phyloP scores from a whole-genome alignment of 2,329 filamentous ascomycete species.

The Hypoxylon sp. region DNA sequence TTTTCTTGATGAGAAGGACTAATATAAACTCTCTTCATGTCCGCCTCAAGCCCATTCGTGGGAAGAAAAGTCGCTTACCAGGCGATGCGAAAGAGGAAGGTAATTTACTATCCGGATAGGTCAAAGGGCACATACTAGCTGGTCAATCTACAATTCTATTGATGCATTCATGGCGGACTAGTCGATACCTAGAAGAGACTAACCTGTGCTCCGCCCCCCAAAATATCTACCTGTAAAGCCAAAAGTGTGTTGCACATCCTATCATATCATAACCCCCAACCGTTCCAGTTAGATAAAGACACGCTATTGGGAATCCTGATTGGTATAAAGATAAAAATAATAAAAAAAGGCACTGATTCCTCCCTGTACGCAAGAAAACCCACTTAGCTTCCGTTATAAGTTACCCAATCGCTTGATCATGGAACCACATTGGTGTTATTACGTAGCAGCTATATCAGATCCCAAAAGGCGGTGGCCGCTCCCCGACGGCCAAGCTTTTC shows the following conservation, averaged over 20 bases:
- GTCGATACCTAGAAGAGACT: constrained; percentile 18
- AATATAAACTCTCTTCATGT: not conserved
- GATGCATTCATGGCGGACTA: constrained; percentile 18
- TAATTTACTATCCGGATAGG: constrained; percentile 9
- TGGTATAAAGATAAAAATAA: constrained; percentile 3
- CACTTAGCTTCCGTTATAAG: constrained; percentile 24
- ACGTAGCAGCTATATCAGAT: constrained; percentile 22
- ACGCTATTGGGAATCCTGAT: constrained; percentile 9
- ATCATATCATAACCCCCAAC: constrained; percentile 10
- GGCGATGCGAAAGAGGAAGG: not conserved
- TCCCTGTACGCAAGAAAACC: constrained; percentile 14
- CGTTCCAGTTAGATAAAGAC: constrained; percentile 8
- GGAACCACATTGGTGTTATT: constrained; percentile 31
- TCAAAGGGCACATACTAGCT: constrained; percentile 11
- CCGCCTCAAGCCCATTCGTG: constrained; percentile 5
- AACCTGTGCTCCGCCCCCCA: constrained; percentile 6
- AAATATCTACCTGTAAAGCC: constrained; percentile 19
- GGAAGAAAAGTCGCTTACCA: not conserved
- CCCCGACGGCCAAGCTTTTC: constrained; percentile 23
- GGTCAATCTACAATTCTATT: constrained; percentile 25
- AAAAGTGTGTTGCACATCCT: constrained; percentile 17
- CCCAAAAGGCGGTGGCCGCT: constrained; percentile 7
- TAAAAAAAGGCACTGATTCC: constrained; percentile 2
- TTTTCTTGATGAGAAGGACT: constrained; percentile 3
- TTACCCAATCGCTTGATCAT: constrained; percentile 33